These are phyloP conservation scores for Cardamine resedifolia DNA, from an alignment of 345 rosid species.

Conservation along the genomic window DNA sequence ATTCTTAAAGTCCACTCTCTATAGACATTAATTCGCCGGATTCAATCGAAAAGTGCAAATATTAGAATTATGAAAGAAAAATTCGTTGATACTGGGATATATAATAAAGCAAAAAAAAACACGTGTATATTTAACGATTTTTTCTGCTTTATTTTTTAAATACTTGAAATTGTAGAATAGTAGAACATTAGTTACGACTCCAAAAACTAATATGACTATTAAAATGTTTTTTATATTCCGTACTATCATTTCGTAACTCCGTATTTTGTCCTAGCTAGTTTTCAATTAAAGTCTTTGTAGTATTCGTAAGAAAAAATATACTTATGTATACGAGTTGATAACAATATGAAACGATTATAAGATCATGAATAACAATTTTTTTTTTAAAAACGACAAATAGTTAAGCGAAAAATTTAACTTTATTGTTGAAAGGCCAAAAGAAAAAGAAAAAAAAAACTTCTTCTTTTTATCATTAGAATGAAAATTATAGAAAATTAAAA, in stretches of 20 bases:
- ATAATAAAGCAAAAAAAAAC: too few species aligned
- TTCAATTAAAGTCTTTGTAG: neutral
- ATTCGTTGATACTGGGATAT: neutral
- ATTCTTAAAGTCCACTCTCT: neutral
- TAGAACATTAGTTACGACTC: neutral
- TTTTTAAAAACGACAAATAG: neutral
- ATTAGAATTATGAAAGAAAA: too few species aligned
- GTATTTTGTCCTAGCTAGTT: too few species aligned
- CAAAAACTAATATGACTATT: neutral
- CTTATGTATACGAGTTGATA: too few species aligned
- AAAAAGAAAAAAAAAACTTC: neutral
- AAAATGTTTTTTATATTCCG: too few species aligned
- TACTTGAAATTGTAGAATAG: neutral
- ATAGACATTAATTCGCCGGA: neutral
- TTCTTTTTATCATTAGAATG: neutral
- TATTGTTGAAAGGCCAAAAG: neutral
- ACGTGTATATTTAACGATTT: neutral
- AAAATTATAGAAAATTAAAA: neutral
- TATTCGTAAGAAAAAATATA: too few species aligned
- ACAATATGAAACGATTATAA: too few species aligned
- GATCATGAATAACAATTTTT: too few species aligned
- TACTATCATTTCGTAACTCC: too few species aligned
- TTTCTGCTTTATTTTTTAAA: neutral
- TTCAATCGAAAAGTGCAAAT: neutral
- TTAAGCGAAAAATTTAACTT: neutral